Conservation (phyloP, 1,284 basidiomycete species). For the Caloboletus firmus region DNA sequence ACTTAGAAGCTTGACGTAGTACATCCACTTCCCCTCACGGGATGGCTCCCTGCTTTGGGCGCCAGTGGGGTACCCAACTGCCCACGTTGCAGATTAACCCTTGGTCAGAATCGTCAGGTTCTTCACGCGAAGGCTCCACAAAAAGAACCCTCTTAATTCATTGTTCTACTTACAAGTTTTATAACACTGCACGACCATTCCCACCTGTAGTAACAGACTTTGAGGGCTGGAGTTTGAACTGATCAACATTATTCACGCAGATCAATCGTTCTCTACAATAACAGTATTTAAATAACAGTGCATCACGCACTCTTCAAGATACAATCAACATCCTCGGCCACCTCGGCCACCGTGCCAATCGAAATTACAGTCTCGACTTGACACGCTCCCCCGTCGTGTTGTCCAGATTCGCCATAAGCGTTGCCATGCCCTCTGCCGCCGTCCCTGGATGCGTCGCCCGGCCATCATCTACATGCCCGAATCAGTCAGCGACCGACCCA, state of each 20-base stretch:
- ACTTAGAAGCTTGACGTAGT: too few species aligned
- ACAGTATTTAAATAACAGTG: not conserved
- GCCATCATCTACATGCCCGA: slow-evolving; percentile 55
- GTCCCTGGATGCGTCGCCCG: slow-evolving; percentile 77
- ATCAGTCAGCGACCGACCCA: not conserved
- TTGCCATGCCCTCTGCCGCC: slow-evolving; percentile 70
- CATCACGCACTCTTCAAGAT: too few species aligned
- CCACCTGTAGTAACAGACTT: not conserved
- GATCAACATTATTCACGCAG: not conserved
- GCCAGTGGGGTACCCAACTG: too few species aligned
- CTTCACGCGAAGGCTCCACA: too few species aligned
- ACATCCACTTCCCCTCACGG: too few species aligned
- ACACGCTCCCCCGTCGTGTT: slow-evolving; percentile 48
- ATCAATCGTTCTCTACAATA: not conserved
- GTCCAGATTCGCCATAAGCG: slow-evolving; percentile 80
- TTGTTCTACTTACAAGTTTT: not conserved
- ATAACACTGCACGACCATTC: not conserved
- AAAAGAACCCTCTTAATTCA: not conserved
- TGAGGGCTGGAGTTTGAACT: not conserved
- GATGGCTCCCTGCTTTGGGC: too few species aligned
- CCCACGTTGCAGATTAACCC: too few species aligned
- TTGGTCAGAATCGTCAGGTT: too few species aligned
- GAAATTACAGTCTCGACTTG: slow-evolving; percentile 51
- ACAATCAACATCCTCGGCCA: not conserved
- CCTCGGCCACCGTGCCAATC: not conserved